Percentiles rank a stretch among this genome's conserved stretches.
phyloP scores from a whole-genome alignment of 257 asterid species.

The Solanum dulcamara region DNA sequence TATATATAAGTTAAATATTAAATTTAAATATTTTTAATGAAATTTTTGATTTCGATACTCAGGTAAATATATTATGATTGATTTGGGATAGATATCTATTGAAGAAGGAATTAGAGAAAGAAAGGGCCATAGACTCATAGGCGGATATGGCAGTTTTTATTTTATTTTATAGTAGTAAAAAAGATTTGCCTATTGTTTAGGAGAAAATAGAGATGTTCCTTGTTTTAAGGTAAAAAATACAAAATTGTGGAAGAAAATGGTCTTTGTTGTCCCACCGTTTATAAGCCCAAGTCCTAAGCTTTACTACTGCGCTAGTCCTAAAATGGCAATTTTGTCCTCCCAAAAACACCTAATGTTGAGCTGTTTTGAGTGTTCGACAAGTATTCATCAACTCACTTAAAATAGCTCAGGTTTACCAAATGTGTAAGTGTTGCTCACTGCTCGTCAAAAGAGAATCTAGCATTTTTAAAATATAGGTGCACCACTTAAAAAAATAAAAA shows the following conservation, averaged over 20 bases:
- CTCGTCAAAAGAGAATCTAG: too few species aligned
- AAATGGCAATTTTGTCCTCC: background rate
- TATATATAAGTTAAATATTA: background rate
- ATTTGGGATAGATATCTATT: background rate
- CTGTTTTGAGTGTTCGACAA: background rate
- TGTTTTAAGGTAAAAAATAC: background rate
- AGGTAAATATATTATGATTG: background rate
- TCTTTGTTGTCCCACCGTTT: background rate
- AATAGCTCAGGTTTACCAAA: too few species aligned
- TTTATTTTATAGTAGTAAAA: background rate
- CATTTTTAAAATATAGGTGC: too few species aligned
- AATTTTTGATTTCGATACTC: background rate
- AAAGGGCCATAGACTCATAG: background rate
- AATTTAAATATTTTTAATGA: background rate
- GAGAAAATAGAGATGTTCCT: background rate
- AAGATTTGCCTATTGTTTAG: background rate
- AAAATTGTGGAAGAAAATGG: background rate
- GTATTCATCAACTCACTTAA: too few species aligned
- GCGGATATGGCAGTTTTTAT: background rate
- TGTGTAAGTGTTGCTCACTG: too few species aligned
- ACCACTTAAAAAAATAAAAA: too few species aligned
- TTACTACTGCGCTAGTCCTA: background rate
- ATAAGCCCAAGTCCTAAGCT: background rate
- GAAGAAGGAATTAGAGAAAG: background rate
- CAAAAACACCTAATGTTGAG: background rate